These are phyloP conservation scores for Fusarium sp. DNA, from an alignment of 2,329 filamentous ascomycete species.

Conservation along the genomic window DNA sequence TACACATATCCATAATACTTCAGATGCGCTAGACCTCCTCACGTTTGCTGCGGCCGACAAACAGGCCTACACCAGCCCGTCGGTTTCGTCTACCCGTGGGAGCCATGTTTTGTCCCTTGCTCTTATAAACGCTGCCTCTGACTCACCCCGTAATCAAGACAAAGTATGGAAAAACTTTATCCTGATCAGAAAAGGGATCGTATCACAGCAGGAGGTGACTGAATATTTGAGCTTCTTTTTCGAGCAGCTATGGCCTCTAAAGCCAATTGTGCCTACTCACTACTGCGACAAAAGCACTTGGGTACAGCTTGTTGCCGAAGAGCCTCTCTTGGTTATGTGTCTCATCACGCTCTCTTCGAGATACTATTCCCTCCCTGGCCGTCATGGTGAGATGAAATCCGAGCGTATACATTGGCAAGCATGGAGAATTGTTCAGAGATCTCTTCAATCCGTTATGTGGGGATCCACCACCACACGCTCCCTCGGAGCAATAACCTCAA, in stretches of 20 bases:
- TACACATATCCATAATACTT: conserved; percentile 31
- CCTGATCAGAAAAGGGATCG: conserved; percentile 26
- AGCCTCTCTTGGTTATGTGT: conserved; percentile 28
- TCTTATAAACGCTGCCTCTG: background rate
- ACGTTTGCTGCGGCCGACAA: conserved; percentile 23
- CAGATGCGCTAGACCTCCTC: conserved; percentile 30
- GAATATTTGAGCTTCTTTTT: conserved; percentile 35
- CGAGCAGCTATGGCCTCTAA: conserved; percentile 26
- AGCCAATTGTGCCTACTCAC: conserved; percentile 26
- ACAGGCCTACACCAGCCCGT: conserved; percentile 4
- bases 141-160: background rate
- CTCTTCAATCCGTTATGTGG: conserved; percentile 35
- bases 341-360: conserved; percentile 30
- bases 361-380: conserved; percentile 20
- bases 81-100: background rate
- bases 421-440: conserved; percentile 28
- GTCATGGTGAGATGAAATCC: conserved; percentile 26
- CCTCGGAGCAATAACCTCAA: conserved; percentile 29
- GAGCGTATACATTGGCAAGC: conserved; percentile 39
- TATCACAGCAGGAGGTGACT: conserved; percentile 26
- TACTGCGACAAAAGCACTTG: conserved; percentile 18
- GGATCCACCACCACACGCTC: conserved; percentile 25
- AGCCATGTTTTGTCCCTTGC: conserved; percentile 1
- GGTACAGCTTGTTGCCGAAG: conserved; percentile 15
- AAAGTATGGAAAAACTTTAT: conserved; percentile 25